Percentiles rank a stretch among this genome's conserved stretches.
These are phyloP conservation scores for Andrographis paniculata DNA, from an alignment of 305 asterid species.

Conservation along the genomic window DNA sequence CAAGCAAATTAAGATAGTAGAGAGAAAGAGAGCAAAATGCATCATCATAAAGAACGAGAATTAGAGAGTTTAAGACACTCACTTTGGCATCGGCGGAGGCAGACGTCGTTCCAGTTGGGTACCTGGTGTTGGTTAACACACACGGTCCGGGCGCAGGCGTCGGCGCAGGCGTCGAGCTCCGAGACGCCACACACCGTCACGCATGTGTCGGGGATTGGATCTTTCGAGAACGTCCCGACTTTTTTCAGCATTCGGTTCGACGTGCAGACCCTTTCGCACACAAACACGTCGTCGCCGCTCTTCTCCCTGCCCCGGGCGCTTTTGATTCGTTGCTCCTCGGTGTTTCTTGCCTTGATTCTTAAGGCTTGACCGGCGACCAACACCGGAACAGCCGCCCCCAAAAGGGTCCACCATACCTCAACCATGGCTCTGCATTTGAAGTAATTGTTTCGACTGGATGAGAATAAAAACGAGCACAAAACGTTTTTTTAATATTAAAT, in stretches of 20 bases:
- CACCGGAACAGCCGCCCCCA: constrained; percentile 83
- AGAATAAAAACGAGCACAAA: no score
- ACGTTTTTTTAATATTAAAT: no score
- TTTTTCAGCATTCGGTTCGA: constrained; percentile 93
- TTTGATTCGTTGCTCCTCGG: constrained; percentile 71
- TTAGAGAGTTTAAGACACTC: no score
- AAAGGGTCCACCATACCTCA: constrained; percentile 83
- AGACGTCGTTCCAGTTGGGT: no score
- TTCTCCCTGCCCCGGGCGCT: constrained; percentile 78
- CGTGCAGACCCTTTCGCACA: constrained; percentile 94
- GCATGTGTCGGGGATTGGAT: constrained; percentile 85
- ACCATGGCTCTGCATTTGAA: constrained; percentile 54
- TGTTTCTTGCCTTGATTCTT: constrained; percentile 56
- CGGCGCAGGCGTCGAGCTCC: constrained; percentile 89
- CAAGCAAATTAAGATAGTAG: no score
- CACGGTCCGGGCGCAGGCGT: constrained; percentile 86
- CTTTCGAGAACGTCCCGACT: constrained; percentile 91
- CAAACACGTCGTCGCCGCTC: constrained; percentile 73
- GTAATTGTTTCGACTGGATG: no score
- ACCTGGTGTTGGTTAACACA: no score
- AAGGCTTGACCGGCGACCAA: constrained; percentile 70
- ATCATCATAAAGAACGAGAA: no score
- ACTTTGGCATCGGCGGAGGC: no score
- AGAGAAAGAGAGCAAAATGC: no score
- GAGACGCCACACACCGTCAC: constrained; percentile 94